Evolutionary conservation across 225 moss, liverwort and hornwort species (phyloP), one percentile per base, ranked within the genome.

Genomic region (Bryoerythrophyllum caledonicum): DNA sequence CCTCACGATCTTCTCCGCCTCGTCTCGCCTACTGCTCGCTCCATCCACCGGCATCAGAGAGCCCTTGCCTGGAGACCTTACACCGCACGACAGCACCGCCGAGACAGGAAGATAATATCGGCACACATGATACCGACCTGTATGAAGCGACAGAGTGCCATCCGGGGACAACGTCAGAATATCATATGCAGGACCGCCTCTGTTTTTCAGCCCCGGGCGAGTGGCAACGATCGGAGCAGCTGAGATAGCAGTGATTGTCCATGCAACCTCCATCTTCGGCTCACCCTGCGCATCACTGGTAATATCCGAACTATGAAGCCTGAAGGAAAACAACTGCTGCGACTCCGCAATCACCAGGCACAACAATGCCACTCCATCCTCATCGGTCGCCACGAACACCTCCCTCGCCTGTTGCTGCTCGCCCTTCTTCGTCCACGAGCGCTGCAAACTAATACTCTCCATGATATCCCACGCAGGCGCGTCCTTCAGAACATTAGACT

Each of bases 351-450:
- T 80, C 40, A 95, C 88, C 27, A 99, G 82, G 81, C 99, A 99
- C 10, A 99, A 76, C 46, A 95, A 57, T 15, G 88, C 74, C 54
- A 89, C 82, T 17, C 93, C 92, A 74, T 99, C 99, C 64, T 93
- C 95, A 87, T 99, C 99, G 38, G 84, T 83, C 43, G 99, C 99
- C 73, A 91, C n/a, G 72, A 99, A 95, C 25, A 91, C 89, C 91
- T 95, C 93, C 65, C 85, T 84, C 12, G 95, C 91, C 71, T 93
- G 88, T 56, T 84, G 85, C 32, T 90, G 90, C 61, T 75, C 87
- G 20, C 86, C 83, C 68, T 95, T 95, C 67, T 92, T 91, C 43
- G 83, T 82, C 99, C 99, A 99, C 56, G 81, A 86, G 62, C 87
- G 88, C 77, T 86, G 89, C 73, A 95, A 82, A 79, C 78, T 82